Evolutionary conservation across 768 basidiomycete species (phyloP).

Genomic region (Pulveroboletus frians): DNA sequence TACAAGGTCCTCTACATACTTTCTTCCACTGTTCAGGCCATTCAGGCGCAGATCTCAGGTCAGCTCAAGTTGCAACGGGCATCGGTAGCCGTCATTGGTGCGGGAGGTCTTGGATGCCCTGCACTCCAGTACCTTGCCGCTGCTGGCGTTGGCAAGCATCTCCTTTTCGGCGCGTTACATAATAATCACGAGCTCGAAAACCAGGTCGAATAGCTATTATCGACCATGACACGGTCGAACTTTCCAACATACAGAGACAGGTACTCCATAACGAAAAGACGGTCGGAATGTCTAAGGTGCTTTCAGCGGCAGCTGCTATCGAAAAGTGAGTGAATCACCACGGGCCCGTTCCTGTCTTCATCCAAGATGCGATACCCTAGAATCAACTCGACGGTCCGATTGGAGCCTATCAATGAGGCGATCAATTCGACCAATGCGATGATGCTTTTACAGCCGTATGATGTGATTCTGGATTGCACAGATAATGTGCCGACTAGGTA

Average conservation of each 20-base stretch:
- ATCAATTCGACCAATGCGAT: conserved; percentile 62
- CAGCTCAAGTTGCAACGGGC: conserved; percentile 77
- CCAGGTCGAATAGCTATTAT: conserved; percentile 82
- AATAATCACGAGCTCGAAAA: conserved; percentile 3
- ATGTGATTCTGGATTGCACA: conserved; percentile 88
- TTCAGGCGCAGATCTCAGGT: conserved; percentile 40
- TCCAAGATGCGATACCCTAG: conserved; percentile 36
- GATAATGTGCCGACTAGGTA: conserved; percentile 92
- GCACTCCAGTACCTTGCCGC: conserved; percentile 91
- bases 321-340: conserved; percentile 43
- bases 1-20: conserved; percentile 52
- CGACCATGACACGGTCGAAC: conserved; percentile 83
- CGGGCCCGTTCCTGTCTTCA: background rate
- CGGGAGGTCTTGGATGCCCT: conserved; percentile 94
- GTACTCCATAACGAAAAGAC: conserved; percentile 75
- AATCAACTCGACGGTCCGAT: conserved; percentile 62
- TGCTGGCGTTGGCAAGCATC: conserved; percentile 76
- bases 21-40: background rate
- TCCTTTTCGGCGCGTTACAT: background rate
- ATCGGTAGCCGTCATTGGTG: conserved; percentile 83
- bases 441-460: conserved; percentile 55
- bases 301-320: conserved; percentile 72
- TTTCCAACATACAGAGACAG: conserved; percentile 90
- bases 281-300: conserved; percentile 74
- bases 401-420: conserved; percentile 51